phyloP scores from a whole-genome alignment of 2,329 filamentous ascomycete species.

The Penicillium sp. region DNA sequence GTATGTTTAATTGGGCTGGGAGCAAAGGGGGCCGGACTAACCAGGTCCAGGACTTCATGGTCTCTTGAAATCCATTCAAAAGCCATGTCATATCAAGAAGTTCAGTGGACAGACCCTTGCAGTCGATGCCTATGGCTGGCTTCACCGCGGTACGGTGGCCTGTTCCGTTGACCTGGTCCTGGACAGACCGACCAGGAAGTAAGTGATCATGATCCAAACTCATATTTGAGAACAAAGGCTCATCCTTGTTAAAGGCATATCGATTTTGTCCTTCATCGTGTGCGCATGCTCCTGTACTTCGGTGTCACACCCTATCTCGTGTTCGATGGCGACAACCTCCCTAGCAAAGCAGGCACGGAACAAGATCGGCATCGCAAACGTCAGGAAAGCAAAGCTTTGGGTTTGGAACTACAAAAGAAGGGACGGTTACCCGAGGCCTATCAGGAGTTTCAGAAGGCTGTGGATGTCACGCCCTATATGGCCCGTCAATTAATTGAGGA shows the following conservation, averaged over 20 bases:
- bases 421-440: constrained; percentile 79
- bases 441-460: constrained; percentile 85
- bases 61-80: constrained; percentile 93
- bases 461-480: constrained; percentile 96
- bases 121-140: constrained; percentile 98
- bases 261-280: constrained; percentile 83
- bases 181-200: constrained; percentile 85
- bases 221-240: constrained; percentile 11
- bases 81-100: constrained; percentile 79
- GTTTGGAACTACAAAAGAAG: constrained; percentile 74
- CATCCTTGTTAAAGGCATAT: constrained; percentile 63
- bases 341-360: constrained; percentile 89
- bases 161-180: constrained; percentile 90
- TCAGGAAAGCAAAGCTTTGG: constrained; percentile 71
- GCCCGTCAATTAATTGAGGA: constrained; percentile 87
- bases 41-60: constrained; percentile 69
- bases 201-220: constrained; percentile 28
- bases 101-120: constrained; percentile 84
- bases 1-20: constrained; percentile 23
- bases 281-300: constrained; percentile 91
- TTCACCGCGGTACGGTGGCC: constrained; percentile 85
- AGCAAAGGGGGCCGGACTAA: constrained; percentile 4
- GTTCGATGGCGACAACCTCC: constrained; percentile 92
- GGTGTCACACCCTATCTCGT: constrained; percentile 92
- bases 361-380: constrained; percentile 70